These are phyloP conservation scores for Saksenaea oblongispora DNA, from an alignment of 371 early-diverging fungal genomes.

Conservation along the genomic window DNA sequence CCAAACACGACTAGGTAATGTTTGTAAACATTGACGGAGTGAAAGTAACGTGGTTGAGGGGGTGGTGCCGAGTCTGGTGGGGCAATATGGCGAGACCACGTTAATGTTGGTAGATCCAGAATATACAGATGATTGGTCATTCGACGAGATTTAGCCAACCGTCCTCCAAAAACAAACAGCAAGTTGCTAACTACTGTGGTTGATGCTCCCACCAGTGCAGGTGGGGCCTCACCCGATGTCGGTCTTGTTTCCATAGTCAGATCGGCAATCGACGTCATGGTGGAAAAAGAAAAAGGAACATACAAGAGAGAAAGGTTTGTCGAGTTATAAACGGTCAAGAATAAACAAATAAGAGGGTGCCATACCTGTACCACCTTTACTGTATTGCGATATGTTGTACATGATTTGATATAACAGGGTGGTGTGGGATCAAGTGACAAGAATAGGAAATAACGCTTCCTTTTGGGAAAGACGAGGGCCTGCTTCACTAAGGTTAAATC, in stretches of 20 bases:
- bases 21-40: conserved; percentile 68
- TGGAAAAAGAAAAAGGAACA: neutral
- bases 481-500: no score
- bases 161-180: conserved; percentile 75
- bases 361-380: neutral
- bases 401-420: neutral
- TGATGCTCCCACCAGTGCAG: conserved; percentile 73
- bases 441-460: no score
- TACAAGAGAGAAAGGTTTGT: neutral
- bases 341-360: neutral
- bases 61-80: conserved; percentile 40
- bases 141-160: conserved; percentile 65
- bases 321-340: neutral
- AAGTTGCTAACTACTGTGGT: conserved; percentile 57
- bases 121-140: conserved; percentile 73
- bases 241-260: conserved; percentile 67
- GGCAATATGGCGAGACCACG: conserved; percentile 51
- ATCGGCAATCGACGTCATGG: conserved; percentile 62
- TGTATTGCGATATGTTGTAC: neutral
- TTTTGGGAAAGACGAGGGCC: no score
- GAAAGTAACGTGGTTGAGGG: conserved; percentile 72
- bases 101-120: conserved; percentile 57
- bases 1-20: conserved; percentile 62
- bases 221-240: conserved; percentile 66
- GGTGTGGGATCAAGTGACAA: neutral